phyloP scores from a whole-genome alignment of 2,329 filamentous ascomycete genomes.

The Colletotrichum paranaense region DNA sequence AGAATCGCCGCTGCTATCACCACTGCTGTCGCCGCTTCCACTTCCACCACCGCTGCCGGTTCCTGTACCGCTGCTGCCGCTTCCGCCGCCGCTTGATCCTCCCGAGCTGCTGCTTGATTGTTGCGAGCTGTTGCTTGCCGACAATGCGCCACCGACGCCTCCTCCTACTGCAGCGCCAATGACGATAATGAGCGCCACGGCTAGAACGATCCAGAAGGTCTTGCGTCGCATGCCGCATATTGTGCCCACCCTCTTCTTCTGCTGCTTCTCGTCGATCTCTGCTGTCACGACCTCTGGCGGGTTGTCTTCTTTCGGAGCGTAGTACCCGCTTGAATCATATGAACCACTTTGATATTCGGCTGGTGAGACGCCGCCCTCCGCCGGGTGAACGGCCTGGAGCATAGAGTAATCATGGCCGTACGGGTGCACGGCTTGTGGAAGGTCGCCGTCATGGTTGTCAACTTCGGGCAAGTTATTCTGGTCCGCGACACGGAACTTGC shows the following conservation, averaged over 20 bases:
- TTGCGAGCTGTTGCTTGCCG: slow-evolving; percentile 17
- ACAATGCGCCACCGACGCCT: slow-evolving; percentile 24
- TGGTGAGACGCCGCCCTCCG: neutral
- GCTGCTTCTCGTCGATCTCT: neutral
- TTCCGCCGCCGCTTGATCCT: neutral
- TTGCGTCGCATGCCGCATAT: slow-evolving; percentile 32
- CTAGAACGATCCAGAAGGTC: slow-evolving; percentile 30
- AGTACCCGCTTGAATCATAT: neutral
- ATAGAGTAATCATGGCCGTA: slow-evolving; percentile 10
- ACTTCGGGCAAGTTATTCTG: slow-evolving; percentile 24
- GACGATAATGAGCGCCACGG: slow-evolving; percentile 5
- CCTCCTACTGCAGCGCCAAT: slow-evolving; percentile 26
- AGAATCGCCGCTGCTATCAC: neutral
- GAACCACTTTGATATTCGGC: neutral
- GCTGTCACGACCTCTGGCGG: slow-evolving; percentile 4
- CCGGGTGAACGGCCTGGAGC: slow-evolving; percentile 10
- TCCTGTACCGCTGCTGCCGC: neutral
- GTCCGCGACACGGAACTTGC: slow-evolving; percentile 14
- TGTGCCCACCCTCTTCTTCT: neutral
- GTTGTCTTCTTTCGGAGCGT: slow-evolving; percentile 16
- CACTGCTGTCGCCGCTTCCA: neutral
- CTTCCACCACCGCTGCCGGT: neutral
- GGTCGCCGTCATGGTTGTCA: neutral
- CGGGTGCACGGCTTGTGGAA: slow-evolving; percentile 18
- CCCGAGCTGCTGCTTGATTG: neutral